Evolutionary conservation across 1,284 basidiomycete genomes (phyloP).

Genomic region (Wolfiporia cocos): DNA sequence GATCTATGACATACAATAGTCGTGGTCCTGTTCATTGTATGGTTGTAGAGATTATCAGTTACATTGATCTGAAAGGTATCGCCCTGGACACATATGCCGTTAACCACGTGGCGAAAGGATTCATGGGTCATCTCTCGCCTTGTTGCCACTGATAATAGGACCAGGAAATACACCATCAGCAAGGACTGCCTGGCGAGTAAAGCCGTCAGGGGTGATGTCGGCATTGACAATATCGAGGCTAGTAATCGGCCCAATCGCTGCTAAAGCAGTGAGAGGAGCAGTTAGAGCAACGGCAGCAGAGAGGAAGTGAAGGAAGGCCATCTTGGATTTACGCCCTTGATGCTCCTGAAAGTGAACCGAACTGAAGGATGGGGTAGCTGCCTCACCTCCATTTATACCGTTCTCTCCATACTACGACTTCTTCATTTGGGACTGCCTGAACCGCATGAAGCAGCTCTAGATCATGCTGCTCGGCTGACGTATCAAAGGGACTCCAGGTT

Average conservation of each 20-base stretch:
- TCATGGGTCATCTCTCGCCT: constrained; percentile 9
- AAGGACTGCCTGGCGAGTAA: constrained; percentile 17
- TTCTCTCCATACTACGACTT: background rate
- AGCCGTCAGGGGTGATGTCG: constrained; percentile 20
- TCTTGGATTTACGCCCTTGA: too few relatives aligned
- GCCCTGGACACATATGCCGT: constrained; percentile 19
- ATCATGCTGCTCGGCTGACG: too few relatives aligned
- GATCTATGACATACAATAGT: constrained; percentile 23
- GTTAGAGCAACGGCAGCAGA: constrained; percentile 1
- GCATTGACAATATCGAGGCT: constrained; percentile 16
- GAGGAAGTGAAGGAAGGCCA: background rate
- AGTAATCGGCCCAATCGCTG: constrained; percentile 15
- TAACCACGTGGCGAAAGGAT: too few relatives aligned
- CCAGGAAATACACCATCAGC: constrained; percentile 21
- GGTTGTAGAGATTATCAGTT: constrained; percentile 26
- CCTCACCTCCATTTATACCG: background rate
- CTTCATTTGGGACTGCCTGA: too few relatives aligned
- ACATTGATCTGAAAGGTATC: constrained; percentile 29
- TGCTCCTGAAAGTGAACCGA: too few relatives aligned
- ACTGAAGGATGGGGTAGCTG: too few relatives aligned
- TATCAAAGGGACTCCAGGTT: too few relatives aligned
- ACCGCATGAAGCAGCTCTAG: too few relatives aligned
- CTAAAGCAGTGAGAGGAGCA: constrained; percentile 1
- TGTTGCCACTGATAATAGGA: constrained; percentile 20
- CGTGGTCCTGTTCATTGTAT: constrained; percentile 28